A percentile compares a stretch with the other conserved stretches of the same genome.
Evolutionary conservation across 148 eudicot genomes (phyloP).

Genomic region (Salicornia ramosissima): DNA sequence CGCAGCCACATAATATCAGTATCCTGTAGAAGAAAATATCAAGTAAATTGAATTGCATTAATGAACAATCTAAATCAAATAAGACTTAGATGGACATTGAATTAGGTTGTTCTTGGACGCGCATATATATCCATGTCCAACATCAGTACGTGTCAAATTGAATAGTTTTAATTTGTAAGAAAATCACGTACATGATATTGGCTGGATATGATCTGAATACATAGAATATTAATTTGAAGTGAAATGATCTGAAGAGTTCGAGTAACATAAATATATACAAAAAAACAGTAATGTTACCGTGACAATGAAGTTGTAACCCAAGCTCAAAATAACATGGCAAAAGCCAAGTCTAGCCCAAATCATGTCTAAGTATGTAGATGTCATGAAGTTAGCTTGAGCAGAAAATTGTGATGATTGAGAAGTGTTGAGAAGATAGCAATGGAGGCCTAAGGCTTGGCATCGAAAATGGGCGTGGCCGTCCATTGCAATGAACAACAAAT

Average conservation of each 20-base stretch:
- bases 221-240: too few species aligned
- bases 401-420: constrained; percentile 5
- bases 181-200: too few species aligned
- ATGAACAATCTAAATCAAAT: too few species aligned
- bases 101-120: too few species aligned
- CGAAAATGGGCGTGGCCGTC: constrained; percentile 27
- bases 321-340: constrained; percentile 32
- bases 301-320: constrained; percentile 49
- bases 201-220: too few species aligned
- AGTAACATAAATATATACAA: too few species aligned
- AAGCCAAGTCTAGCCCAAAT: constrained; percentile 45
- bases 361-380: constrained; percentile 38
- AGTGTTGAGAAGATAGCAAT: constrained; percentile 23
- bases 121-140: too few species aligned
- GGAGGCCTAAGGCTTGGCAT: constrained; percentile 15
- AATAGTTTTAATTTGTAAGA: too few species aligned
- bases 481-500: constrained; percentile 26
- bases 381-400: constrained; percentile 39
- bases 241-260: too few species aligned
- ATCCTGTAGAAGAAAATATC: constrained; percentile 23
- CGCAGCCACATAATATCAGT: constrained; percentile 41
- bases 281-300: constrained; percentile 40
- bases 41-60: too few species aligned
- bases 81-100: too few species aligned
- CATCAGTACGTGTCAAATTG: too few species aligned